These are phyloP conservation scores for Aaosphaeria arxii DNA, from an alignment of 2,329 filamentous ascomycete species.

Conservation along the genomic window DNA sequence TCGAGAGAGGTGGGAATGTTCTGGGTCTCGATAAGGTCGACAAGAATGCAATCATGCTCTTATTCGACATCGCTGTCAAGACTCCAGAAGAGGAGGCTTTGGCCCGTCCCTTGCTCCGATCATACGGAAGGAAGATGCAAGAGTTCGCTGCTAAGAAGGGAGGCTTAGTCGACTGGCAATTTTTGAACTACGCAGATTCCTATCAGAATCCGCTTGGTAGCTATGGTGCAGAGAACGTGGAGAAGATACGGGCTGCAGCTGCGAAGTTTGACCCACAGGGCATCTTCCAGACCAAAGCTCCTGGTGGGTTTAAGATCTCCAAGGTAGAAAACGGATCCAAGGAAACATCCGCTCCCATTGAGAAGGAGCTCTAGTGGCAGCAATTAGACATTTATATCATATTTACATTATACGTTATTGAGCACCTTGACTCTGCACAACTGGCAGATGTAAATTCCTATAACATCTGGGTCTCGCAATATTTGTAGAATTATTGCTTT, in stretches of 20 bases:
- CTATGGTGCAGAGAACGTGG: constrained; percentile 10
- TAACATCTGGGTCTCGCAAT: too few relatives aligned
- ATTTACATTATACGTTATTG: too few relatives aligned
- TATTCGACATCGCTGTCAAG: neutral
- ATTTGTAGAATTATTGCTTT: too few relatives aligned
- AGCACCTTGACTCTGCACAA: too few relatives aligned
- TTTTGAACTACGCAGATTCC: constrained; percentile 11
- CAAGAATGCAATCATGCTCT: neutral
- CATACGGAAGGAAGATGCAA: neutral
- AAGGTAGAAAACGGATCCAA: neutral
- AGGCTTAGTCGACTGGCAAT: neutral
- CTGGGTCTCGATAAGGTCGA: neutral
- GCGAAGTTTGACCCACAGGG: constrained; percentile 1
- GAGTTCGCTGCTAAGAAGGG: neutral
- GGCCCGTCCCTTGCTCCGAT: neutral
- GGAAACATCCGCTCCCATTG: too few relatives aligned
- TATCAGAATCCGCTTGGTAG: constrained; percentile 7
- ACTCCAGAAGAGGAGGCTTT: neutral
- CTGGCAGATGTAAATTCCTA: too few relatives aligned
- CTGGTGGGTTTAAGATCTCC: constrained; percentile 9
- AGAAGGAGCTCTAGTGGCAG: too few relatives aligned
- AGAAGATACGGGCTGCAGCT: neutral
- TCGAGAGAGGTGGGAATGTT: neutral
- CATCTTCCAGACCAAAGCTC: constrained; percentile 8
- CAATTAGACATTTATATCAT: too few relatives aligned